Conservation (phyloP, 306 rosid genomes). For the Citrullus mucosospermus region DNA sequence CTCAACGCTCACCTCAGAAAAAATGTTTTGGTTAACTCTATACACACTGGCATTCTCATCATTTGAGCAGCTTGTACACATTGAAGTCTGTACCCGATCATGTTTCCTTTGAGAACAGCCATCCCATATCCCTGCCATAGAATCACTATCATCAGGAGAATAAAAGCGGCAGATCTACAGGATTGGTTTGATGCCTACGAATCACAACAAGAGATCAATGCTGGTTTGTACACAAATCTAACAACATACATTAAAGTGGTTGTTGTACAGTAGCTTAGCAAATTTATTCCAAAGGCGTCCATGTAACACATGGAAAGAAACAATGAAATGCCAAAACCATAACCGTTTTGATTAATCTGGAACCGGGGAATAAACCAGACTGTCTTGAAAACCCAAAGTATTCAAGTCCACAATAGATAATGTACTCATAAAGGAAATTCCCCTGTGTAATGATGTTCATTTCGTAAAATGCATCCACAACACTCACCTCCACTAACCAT, state of each 20-base stretch:
- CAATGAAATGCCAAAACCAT: background rate
- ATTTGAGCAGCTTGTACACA: constrained; percentile 22
- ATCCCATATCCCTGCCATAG: constrained; percentile 42
- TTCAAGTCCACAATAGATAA: background rate
- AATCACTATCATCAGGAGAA: background rate
- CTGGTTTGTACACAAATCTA: background rate
- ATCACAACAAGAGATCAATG: background rate
- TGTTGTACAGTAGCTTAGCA: background rate
- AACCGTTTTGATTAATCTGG: background rate
- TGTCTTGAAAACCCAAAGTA: background rate
- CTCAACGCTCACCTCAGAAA: constrained; percentile 45
- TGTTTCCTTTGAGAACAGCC: constrained; percentile 29
- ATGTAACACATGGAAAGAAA: background rate
- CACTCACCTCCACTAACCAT: constrained; percentile 31
- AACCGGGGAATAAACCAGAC: background rate
- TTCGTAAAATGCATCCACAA: background rate
- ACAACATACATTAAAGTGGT: background rate
- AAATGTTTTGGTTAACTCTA: constrained; percentile 11
- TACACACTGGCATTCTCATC: constrained; percentile 16
- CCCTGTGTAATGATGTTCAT: background rate
- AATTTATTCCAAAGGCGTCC: background rate
- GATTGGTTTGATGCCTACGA: background rate
- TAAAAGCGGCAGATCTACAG: background rate
- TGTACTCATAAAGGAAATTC: background rate
- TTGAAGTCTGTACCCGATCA: constrained; percentile 21